These are phyloP conservation scores for Penicillium crustosum DNA, from an alignment of 2,329 filamentous ascomycete species.

Conservation along the genomic window DNA sequence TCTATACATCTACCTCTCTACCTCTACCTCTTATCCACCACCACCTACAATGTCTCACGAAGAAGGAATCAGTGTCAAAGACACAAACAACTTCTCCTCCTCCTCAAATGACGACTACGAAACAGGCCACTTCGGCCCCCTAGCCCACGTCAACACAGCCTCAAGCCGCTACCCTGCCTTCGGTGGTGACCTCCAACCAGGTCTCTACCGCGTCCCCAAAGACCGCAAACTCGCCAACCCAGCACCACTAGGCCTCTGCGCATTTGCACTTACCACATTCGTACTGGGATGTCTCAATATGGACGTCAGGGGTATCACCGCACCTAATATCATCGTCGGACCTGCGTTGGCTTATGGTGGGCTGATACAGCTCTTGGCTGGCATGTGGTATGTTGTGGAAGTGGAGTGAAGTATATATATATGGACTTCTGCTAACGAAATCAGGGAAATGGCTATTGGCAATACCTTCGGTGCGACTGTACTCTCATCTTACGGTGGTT, in stretches of 20 bases:
- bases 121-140: constrained; percentile 36
- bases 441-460: constrained; percentile 73
- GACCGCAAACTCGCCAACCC: constrained; percentile 70
- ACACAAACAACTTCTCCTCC: too few species aligned
- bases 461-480: constrained; percentile 79
- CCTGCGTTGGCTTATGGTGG: constrained; percentile 70
- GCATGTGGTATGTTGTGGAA: constrained; percentile 67
- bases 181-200: constrained; percentile 68
- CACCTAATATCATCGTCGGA: constrained; percentile 63
- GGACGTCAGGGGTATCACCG: constrained; percentile 56
- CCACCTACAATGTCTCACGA: too few species aligned
- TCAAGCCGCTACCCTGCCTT: constrained; percentile 55
- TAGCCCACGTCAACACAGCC: constrained; percentile 46
- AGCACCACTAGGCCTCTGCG: constrained; percentile 68
- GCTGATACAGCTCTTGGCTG: constrained; percentile 70
- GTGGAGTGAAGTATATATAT: too few species aligned
- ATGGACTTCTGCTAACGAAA: not conserved
- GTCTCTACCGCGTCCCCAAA: constrained; percentile 60
- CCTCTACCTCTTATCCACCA: too few species aligned
- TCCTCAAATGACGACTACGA: not conserved
- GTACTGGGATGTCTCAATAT: constrained; percentile 72
- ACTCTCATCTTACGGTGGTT: constrained; percentile 73
- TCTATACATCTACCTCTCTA: too few species aligned
- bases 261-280: constrained; percentile 76
- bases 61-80: too few species aligned